Base-by-base conservation (phyloP, 228 moss, liverwort and hornwort species). In the Sphagnum fallax region DNA sequence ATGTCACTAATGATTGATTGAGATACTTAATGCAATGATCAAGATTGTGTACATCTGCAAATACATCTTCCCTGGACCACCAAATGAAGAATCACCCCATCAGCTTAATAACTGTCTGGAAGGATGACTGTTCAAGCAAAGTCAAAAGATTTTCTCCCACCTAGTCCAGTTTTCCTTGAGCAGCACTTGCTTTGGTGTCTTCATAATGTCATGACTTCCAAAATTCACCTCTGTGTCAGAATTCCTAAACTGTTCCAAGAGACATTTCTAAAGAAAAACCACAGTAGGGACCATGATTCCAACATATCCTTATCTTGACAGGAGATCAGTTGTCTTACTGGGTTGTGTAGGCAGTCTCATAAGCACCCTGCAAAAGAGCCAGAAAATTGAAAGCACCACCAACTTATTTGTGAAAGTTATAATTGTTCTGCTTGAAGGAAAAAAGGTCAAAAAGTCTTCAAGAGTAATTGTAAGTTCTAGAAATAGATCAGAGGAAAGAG, bases 11-110 rank as follows among this genome's bases (percentile, higher is more conserved):
- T 51, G 88, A 83, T 80, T 93, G 91, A 69, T 87, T 96, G 69
- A 96, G 71, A 74, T 96, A 93, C 80, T 93, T 93, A 66, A 93
- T 79, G 75, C 96, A 93, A 65, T 96, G 93, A 72, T 96, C 96
- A 74, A 96, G 73, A 79, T 96, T 96, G 80, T 84, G 88, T 18
- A 87, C 75, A 75, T 96, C 93, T 50, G 93, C 96, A 73, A 96
- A 96, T 67, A 72, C 61, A 78, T 96, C 91, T 53, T 86, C 95
- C 47, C 90, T 92, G 86, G 79, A 74, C 59, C 53, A 5, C 51
- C 6, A 71, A 15, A 48, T 16, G 70, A 55, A 71, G 71, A 18
- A 16, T 16, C 32, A 72, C 16, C 60, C 66, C 67, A 71, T 52
- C 64, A 60, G 71, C 63, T 66, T 70, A 64, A 60, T 61, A 48